Percentiles rank a stretch among this genome's conserved stretches.
phyloP scores from a whole-genome alignment of 1,284 basidiomycete species.

The Puccinia horiana region DNA sequence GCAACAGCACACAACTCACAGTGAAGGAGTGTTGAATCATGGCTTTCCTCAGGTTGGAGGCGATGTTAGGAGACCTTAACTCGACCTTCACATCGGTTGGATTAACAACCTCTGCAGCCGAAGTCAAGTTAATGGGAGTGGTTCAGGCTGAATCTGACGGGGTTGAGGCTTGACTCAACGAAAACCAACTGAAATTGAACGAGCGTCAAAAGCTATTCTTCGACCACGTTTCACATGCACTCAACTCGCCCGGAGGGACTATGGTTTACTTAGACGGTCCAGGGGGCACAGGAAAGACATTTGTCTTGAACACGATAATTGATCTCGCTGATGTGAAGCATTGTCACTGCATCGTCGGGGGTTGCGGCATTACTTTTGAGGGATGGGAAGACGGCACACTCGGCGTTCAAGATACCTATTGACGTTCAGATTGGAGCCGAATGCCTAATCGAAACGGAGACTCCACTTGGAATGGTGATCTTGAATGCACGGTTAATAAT shows the following conservation, averaged over 20 bases:
- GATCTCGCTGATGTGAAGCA: constrained; percentile 56
- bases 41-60: constrained; percentile 50
- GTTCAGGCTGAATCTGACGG: no score
- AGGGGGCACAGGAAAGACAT: constrained; percentile 65
- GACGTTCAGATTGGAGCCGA: not conserved
- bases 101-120: no score
- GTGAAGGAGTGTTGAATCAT: no score
- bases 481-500: not conserved
- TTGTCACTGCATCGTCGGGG: constrained; percentile 59
- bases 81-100: no score
- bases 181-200: not conserved
- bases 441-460: not conserved
- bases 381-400: constrained; percentile 62
- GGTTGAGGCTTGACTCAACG: no score
- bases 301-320: constrained; percentile 61
- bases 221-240: not conserved
- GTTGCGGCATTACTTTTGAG: no score
- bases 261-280: constrained; percentile 63
- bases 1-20: not conserved
- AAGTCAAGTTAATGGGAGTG: no score
- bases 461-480: no score
- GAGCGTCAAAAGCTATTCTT: not conserved
- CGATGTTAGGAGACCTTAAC: no score
- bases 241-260: no score
- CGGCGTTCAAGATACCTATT: constrained; percentile 61